phyloP scores from a whole-genome alignment of 2,329 filamentous ascomycete genomes.

The Cladobotryum mycophilum region DNA sequence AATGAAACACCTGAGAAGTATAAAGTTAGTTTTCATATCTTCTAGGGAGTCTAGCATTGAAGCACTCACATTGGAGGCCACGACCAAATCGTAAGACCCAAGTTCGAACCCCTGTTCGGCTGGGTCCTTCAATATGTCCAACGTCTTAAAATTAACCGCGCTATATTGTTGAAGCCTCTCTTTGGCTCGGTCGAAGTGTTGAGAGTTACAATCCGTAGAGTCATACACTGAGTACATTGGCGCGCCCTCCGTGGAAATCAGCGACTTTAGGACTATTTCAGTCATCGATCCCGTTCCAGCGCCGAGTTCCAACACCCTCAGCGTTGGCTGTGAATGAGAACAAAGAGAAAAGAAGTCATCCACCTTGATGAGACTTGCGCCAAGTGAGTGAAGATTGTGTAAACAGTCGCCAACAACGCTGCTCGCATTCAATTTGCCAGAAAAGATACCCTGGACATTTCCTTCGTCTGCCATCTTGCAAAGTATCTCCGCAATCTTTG shows the following conservation, averaged over 20 bases:
- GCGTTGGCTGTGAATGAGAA: conserved; percentile 5
- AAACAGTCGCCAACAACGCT: too few species aligned
- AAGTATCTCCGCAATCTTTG: neutral
- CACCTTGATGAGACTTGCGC: too few species aligned
- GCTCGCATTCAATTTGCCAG: too few species aligned
- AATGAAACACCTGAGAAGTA: too few species aligned
- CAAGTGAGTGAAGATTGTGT: too few species aligned
- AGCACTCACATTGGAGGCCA: conserved; percentile 4
- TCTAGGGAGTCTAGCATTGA: too few species aligned
- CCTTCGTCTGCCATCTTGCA: neutral
- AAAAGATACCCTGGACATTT: neutral
- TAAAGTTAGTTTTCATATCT: too few species aligned
- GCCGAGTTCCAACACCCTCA: conserved; percentile 22
- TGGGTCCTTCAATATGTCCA: conserved; percentile 19
- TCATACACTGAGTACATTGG: conserved; percentile 14
- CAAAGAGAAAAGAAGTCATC: conserved; percentile 2
- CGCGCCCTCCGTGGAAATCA: neutral
- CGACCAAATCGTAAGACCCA: conserved; percentile 3
- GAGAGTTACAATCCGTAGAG: conserved; percentile 20
- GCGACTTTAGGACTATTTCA: conserved; percentile 16
- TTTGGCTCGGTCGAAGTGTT: conserved; percentile 18
- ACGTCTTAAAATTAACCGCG: conserved; percentile 11
- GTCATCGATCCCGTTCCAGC: conserved; percentile 34
- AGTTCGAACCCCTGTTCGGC: conserved; percentile 7
- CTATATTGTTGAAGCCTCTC: conserved; percentile 12